Evolutionary conservation across 1,284 basidiomycete genomes (phyloP).

Genomic region (Ceratobasidium papillatum): DNA sequence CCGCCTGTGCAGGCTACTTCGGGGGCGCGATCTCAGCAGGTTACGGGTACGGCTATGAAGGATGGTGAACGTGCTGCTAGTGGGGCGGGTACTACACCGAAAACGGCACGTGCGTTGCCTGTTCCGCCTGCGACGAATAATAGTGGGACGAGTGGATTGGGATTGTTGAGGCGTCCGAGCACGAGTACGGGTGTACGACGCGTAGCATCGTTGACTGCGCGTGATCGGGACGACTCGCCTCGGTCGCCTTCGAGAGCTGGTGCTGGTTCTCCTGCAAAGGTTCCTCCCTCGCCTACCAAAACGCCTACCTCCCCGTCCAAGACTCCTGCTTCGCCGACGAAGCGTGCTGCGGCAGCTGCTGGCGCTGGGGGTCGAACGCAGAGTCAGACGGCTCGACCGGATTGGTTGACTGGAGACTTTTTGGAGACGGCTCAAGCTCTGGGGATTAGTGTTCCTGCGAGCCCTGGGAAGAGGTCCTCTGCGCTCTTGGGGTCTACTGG

Average conservation of each 20-base stretch:
- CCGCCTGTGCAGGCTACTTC: slow-evolving; percentile 9
- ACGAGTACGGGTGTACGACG: slow-evolving; percentile 21
- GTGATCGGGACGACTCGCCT: not conserved
- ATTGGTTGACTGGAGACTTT: slow-evolving; percentile 38
- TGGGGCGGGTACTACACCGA: not conserved
- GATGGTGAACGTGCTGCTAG: slow-evolving; percentile 50
- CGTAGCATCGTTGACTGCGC: slow-evolving; percentile 7
- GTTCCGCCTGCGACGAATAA: slow-evolving; percentile 7
- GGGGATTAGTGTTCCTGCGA: slow-evolving; percentile 36
- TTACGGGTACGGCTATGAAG: slow-evolving; percentile 65
- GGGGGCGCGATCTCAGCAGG: slow-evolving; percentile 55
- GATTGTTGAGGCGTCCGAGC: slow-evolving; percentile 2
- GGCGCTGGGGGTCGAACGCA: slow-evolving; percentile 13
- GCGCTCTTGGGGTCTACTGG: slow-evolving; percentile 10
- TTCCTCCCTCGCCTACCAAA: slow-evolving; percentile 6
- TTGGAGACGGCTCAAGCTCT: slow-evolving; percentile 30
- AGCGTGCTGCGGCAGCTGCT: slow-evolving; percentile 7
- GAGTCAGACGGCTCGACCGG: slow-evolving; percentile 32
- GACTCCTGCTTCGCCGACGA: slow-evolving; percentile 20
- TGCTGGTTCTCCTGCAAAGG: slow-evolving; percentile 22
- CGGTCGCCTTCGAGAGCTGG: not conserved
- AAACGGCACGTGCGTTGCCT: slow-evolving; percentile 12
- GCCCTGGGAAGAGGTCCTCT: slow-evolving; percentile 26
- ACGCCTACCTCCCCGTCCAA: not conserved
- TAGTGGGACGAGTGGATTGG: not conserved